Base-by-base conservation (phyloP, 2,329 filamentous ascomycete species). In the Arthroderma uncinatum region DNA sequence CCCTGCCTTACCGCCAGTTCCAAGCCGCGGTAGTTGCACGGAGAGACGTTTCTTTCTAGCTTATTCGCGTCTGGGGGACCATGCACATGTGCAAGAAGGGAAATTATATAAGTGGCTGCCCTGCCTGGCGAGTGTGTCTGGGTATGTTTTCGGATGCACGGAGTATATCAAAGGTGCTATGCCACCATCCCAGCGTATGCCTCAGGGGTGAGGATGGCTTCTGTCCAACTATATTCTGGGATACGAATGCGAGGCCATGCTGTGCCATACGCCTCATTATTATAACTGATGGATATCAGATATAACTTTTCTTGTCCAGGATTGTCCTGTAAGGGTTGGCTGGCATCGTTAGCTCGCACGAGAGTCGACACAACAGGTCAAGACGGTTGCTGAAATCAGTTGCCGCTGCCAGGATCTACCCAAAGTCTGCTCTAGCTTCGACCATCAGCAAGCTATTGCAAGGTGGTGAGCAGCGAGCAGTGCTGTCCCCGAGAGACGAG, bases 31-130 rank as follows among this genome's bases (percentile, higher is more conserved):
- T n/a, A 42, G 44, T 48, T 14, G 10, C 44, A 48, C 44, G 10
- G 25, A 48, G 8, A 48, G 28, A 25, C 40, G 8, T 47, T 12
- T 7, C 21, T 28, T 48, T 48, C 44, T 48, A 48, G 23, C 23
- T 23, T 25, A n/a, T 48, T 48, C 44, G 12, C 25, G 23, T 6
- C 14, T 21, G 23, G 9, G 44, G 44, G 25, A 7, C 21, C n/a
- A 30, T 48, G 44, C 44, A 48, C 14, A 28, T 28, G 25, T 19
- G 23, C 44, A 2, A 16, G 44, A 48, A 30, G 23, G 44, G 25
- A 48, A 48, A 48, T 48, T 48, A 48, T 48, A 48, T 48, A 30
- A 48, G 44, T 48, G 44, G 44, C 23, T 48, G 44, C 44, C 25
- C 25, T 48, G 44, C 14, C 44, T 5, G 33, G 12, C 33, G 44